Evolutionary conservation across 129 eudicot species (phyloP).

Genomic region (Smallanthus sonchifolius): DNA sequence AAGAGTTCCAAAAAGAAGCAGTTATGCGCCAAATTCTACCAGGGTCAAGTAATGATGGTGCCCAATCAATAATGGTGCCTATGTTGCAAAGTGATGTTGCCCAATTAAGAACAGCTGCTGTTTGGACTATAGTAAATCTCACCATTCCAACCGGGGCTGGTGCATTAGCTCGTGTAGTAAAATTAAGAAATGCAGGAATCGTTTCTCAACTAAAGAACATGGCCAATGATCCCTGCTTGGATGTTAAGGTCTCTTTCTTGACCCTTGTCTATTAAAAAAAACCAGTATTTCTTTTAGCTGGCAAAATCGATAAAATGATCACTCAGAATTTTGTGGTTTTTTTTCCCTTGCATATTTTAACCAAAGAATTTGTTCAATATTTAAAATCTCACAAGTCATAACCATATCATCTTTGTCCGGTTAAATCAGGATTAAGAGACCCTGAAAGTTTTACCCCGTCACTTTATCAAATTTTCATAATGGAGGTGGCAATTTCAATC

Average conservation of each 20-base stretch:
- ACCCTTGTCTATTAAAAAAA: background rate
- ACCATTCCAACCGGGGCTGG: slow-evolving; percentile 71
- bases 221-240: slow-evolving; percentile 81
- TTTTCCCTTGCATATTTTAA: background rate
- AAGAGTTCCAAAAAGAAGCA: slow-evolving; percentile 85
- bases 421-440: background rate
- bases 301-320: background rate
- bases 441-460: background rate
- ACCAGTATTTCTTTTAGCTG: background rate
- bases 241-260: slow-evolving; percentile 61
- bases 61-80: slow-evolving; percentile 40
- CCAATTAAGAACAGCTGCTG: slow-evolving; percentile 73
- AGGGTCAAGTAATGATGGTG: slow-evolving; percentile 26
- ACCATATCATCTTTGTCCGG: background rate
- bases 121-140: slow-evolving; percentile 84
- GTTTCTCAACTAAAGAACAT: slow-evolving; percentile 66
- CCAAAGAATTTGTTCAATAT: background rate
- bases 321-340: background rate
- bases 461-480: background rate
- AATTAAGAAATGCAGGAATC: slow-evolving; percentile 69
- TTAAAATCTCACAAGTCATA: background rate
- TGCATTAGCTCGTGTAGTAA: slow-evolving; percentile 53
- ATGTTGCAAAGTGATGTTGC: slow-evolving; percentile 68
- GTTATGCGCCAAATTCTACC: slow-evolving; percentile 69
- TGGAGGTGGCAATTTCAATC: background rate